Evolutionary conservation across 768 basidiomycete species (phyloP), one percentile per base, ranked within the genome.

Genomic region (Candolleomyces eurysporus): DNA sequence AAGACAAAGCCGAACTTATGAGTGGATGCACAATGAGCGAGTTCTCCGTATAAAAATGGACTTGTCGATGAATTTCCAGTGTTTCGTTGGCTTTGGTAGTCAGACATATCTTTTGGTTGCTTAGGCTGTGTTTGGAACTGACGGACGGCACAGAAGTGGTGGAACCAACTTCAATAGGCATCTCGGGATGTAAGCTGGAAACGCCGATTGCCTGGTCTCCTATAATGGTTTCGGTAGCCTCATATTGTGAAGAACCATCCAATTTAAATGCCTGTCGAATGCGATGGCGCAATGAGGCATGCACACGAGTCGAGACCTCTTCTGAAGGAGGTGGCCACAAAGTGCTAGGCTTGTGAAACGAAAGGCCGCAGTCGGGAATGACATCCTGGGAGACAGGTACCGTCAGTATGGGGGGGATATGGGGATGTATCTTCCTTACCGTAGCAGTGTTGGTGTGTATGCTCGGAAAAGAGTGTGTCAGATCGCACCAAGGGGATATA

Each of bases 381-480:
- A 96, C 80, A 66, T 96, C 94, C 92, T 94, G 53, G 14, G 57
- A 56, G 32, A 56, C 42, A 43, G 42, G 7, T 50, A 55, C 50
- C 40, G 36, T 36, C 36, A 36, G 1, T 11, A 36, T 36, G 36
- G 36, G 40, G 40, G 42, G 21, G 32, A 19, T 14, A 31, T 2
- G 26, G 26, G 2, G 26, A 71, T 7, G 4, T 46, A 6, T 46
- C 9, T 46, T 7, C 3, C 81, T 64, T 66, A 92, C 94, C 55
- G 94, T 94, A 3, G 84, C 80, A 2, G 92, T 94, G 71, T 98
- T 98, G 43, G 80, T 76, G 67, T 92, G 83, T 50, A 96, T 83
- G 66, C 91, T 94, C 0, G 94, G 92, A 73, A 98, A 98, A 0
- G 92, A 95, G 72, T 98, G 97, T 0, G 93, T 96, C n/a, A 98